Evolutionary conservation across 2,329 filamentous ascomycete genomes (phyloP).

Genomic region (Periconia macrospinosa): DNA sequence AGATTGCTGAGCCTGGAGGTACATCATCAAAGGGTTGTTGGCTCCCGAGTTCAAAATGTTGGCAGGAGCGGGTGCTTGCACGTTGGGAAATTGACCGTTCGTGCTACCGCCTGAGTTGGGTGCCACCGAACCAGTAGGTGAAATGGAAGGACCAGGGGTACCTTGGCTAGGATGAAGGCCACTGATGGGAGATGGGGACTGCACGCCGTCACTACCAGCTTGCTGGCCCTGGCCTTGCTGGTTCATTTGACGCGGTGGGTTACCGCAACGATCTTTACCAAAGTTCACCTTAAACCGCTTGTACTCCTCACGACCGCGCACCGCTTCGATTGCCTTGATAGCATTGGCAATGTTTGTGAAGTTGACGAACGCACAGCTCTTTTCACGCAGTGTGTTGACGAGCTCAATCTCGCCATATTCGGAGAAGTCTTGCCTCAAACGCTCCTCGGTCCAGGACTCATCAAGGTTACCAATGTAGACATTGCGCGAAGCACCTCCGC

Average conservation of each 20-base stretch:
- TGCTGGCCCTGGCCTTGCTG: constrained; percentile 65
- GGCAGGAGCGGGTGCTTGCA: constrained; percentile 66
- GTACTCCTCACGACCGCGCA: constrained; percentile 94
- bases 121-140: constrained; percentile 60
- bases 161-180: constrained; percentile 59
- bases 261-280: constrained; percentile 96
- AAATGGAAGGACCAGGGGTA: constrained; percentile 58
- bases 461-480: constrained; percentile 98
- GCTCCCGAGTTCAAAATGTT: constrained; percentile 75
- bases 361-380: constrained; percentile 99
- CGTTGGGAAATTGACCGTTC: constrained; percentile 63
- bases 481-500: constrained; percentile 94
- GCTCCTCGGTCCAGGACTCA: constrained; percentile 95
- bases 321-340: constrained; percentile 97
- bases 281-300: constrained; percentile 99
- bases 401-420: constrained; percentile 98
- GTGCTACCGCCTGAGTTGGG: constrained; percentile 56
- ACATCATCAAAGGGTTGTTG: constrained; percentile 91
- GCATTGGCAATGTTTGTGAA: constrained; percentile 99
- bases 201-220: constrained; percentile 61
- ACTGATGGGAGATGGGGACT: constrained; percentile 60
- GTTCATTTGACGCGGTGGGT: constrained; percentile 85
- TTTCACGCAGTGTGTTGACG: constrained; percentile 94
- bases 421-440: constrained; percentile 91
- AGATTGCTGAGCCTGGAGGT: constrained; percentile 70